Evolutionary conservation across 148 eudicot species (phyloP).

Genomic region (Rhododendron simsii): DNA sequence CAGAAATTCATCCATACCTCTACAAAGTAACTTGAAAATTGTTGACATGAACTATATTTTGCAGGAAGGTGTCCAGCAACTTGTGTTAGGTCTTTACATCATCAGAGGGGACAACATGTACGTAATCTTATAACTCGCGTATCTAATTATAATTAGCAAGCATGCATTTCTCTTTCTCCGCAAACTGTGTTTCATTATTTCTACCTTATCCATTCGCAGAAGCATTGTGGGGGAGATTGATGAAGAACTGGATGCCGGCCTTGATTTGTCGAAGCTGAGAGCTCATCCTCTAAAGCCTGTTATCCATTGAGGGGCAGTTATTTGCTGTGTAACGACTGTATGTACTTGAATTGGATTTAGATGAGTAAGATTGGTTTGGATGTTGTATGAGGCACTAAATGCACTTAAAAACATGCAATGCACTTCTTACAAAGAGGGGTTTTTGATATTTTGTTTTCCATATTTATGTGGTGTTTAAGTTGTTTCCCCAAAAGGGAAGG

Average conservation of each 20-base stretch:
- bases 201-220: slow-evolving; percentile 32
- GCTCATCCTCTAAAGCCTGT: slow-evolving; percentile 91
- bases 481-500: neutral
- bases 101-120: slow-evolving; percentile 97
- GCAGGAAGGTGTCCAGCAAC: slow-evolving; percentile 93
- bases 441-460: neutral
- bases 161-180: neutral
- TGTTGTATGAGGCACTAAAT: neutral
- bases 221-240: slow-evolving; percentile 86
- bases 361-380: neutral
- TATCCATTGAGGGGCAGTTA: slow-evolving; percentile 47
- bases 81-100: slow-evolving; percentile 91
- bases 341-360: neutral
- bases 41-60: slow-evolving; percentile 12
- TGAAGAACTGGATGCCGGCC: slow-evolving; percentile 74
- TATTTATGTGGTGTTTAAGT: neutral
- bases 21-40: neutral
- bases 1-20: neutral
- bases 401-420: neutral
- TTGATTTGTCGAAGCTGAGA: slow-evolving; percentile 64
- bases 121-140: slow-evolving; percentile 11
- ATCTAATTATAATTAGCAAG: neutral
- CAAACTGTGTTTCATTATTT: neutral
- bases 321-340: neutral
- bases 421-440: neutral